Evolutionary conservation across 2,329 filamentous ascomycete species (phyloP), one percentile per base, ranked within the genome.

Genomic region (Hypomyces rosellus): DNA sequence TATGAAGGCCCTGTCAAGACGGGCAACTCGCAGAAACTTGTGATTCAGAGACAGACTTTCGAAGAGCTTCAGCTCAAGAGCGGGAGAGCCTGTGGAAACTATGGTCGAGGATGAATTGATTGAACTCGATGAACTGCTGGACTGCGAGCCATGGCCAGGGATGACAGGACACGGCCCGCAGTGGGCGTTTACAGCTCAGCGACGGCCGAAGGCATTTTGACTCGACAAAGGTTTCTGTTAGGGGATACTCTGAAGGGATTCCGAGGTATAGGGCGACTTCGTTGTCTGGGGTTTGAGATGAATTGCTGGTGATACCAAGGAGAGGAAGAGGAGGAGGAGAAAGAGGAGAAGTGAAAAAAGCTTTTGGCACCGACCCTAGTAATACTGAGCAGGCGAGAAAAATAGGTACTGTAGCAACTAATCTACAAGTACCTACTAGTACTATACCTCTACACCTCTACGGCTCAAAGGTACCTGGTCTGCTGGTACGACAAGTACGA

Each of bases 181-280:
- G 86, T 85, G 84, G 83, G 80, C 74, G 81, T 89, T 91, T 90
- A 95, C 86, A 92, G 88, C 86, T 86, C 85, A 88, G 83, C 85
- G 85, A 86, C 76, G 78, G 85, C 83, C 84, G 77, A 82, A 81
- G 81, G 82, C 80, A 84, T 85, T 69, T 59, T 73, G 63, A 77
- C 76, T 86, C 83, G 85, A 87, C 84, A 77, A 53, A 85, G 84
- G 82, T 80, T 76, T 65, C 59, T 56, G 65, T 60, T 58, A 64
- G 58, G 65, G 57, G 59, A 59, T 65, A 60, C 67, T 63, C 63
- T 68, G 59, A 57, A 63, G 54, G 58, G 45, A 59, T 61, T 51
- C 57, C 46, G 45, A 45, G 41, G 53, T 61, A 53, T 57, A 62
- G 62, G 58, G 74, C 77, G 81, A 83, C 80, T 84, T 84, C 78